Percentiles rank a stretch among this genome's conserved stretches.
Evolutionary conservation across 352 stramenopile species (phyloP).

Genomic region (Globisporangium okanoganense): DNA sequence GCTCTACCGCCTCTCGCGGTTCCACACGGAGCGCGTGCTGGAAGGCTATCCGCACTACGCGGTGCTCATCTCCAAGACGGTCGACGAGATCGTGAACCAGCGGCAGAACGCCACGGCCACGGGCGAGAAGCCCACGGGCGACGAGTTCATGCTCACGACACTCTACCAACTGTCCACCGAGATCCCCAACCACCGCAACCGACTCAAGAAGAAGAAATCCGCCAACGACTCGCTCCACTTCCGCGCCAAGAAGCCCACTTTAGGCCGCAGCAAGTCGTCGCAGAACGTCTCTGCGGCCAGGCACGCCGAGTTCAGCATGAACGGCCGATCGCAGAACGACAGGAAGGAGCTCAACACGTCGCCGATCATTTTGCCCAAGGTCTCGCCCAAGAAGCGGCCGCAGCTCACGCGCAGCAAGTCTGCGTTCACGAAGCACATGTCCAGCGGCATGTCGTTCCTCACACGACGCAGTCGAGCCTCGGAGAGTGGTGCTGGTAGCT

Average conservation of each 20-base stretch:
- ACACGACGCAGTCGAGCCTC: background rate
- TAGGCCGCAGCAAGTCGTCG: constrained; percentile 49
- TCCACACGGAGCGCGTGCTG: constrained; percentile 55
- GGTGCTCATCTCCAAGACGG: constrained; percentile 27
- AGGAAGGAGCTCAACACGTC: constrained; percentile 11
- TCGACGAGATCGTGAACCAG: constrained; percentile 49
- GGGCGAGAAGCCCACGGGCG: constrained; percentile 3
- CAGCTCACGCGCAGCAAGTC: constrained; percentile 26
- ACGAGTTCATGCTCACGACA: constrained; percentile 57
- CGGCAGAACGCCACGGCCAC: constrained; percentile 14
- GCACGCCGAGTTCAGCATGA: constrained; percentile 21
- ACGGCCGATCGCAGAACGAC: constrained; percentile 19
- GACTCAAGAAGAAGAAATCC: constrained; percentile 8
- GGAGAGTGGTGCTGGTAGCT: background rate
- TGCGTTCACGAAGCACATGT: constrained; percentile 14
- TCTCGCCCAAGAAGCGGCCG: background rate
- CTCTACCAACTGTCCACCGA: constrained; percentile 39
- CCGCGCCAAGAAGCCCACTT: background rate
- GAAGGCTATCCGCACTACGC: constrained; percentile 62
- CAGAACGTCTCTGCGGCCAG: constrained; percentile 27
- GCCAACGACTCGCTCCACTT: background rate
- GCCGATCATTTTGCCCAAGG: constrained; percentile 6
- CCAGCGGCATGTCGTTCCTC: constrained; percentile 1
- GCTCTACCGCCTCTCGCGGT: constrained; percentile 59
- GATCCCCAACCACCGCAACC: constrained; percentile 1